These are phyloP conservation scores for Halteria grandinella DNA, from an alignment of 73 alveolate genomes.

Conservation along the genomic window DNA sequence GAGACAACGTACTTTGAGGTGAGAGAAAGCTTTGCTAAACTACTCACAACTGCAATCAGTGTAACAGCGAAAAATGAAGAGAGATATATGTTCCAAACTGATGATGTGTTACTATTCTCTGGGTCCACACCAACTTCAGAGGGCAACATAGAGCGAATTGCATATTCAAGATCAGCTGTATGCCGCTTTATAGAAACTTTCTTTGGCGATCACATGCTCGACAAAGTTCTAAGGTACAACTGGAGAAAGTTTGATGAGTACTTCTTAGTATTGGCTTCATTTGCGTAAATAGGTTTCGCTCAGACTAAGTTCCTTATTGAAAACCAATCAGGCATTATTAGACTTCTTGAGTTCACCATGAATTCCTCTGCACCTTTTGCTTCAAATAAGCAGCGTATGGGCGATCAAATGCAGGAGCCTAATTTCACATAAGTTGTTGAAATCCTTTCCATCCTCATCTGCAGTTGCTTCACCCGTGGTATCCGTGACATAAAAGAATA, in stretches of 20 bases:
- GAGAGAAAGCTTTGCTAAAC: slow-evolving; percentile 54
- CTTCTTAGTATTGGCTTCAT: slow-evolving; percentile 52
- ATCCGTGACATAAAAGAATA: slow-evolving; percentile 20
- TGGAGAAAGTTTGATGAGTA: slow-evolving; percentile 63
- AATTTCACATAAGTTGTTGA: slow-evolving; percentile 48
- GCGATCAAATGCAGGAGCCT: slow-evolving; percentile 49
- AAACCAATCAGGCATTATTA: slow-evolving; percentile 27
- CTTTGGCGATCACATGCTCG: slow-evolving; percentile 54
- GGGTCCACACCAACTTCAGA: slow-evolving; percentile 2
- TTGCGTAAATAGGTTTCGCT: slow-evolving; percentile 36
- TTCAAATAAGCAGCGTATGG: slow-evolving; percentile 42
- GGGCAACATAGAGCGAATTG: background rate
- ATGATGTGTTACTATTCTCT: background rate
- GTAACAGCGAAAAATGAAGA: slow-evolving; percentile 68
- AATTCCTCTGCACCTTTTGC: slow-evolving; percentile 53
- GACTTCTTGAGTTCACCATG: slow-evolving; percentile 60
- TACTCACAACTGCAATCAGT: slow-evolving; percentile 54
- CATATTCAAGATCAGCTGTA: slow-evolving; percentile 42
- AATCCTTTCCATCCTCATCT: slow-evolving; percentile 29
- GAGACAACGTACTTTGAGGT: slow-evolving; percentile 45
- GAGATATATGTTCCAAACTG: slow-evolving; percentile 12
- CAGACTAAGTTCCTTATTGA: slow-evolving; percentile 45
- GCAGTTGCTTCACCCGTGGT: slow-evolving; percentile 63
- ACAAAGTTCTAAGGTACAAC: slow-evolving; percentile 42
- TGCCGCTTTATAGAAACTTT: slow-evolving; percentile 48